Percentiles rank a stretch among this genome's conserved stretches.
Evolutionary conservation across 2,329 filamentous ascomycete species (phyloP).

Genomic region (Emydomyces testavorans): DNA sequence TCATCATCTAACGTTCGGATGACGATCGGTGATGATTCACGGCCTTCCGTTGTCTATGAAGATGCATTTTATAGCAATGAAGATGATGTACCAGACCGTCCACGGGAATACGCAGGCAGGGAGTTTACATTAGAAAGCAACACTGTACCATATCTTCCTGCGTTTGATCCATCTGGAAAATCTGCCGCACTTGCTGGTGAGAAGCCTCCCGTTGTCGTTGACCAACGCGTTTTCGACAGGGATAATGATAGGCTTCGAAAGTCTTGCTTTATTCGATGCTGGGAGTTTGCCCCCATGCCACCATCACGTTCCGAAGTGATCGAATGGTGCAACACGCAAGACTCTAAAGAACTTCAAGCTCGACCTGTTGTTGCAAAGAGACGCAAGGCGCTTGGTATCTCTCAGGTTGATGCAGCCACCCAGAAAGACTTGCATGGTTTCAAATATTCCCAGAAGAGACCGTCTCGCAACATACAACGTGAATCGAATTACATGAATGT

Average conservation of each 20-base stretch:
- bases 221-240: slow-evolving; percentile 43
- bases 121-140: slow-evolving; percentile 69
- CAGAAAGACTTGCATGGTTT: slow-evolving; percentile 71
- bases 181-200: slow-evolving; percentile 47
- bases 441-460: slow-evolving; percentile 69
- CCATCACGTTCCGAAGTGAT: slow-evolving; percentile 60
- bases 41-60: slow-evolving; percentile 65
- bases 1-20: slow-evolving; percentile 38
- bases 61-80: slow-evolving; percentile 78
- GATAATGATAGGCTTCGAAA: slow-evolving; percentile 43
- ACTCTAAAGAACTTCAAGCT: slow-evolving; percentile 20
- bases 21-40: slow-evolving; percentile 45
- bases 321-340: slow-evolving; percentile 49
- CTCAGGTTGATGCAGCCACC: slow-evolving; percentile 81
- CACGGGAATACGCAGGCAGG: slow-evolving; percentile 73
- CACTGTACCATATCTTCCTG: slow-evolving; percentile 65
- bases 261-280: slow-evolving; percentile 53
- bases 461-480: slow-evolving; percentile 64
- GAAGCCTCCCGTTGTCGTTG: slow-evolving; percentile 37
- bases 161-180: slow-evolving; percentile 56
- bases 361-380: background rate
- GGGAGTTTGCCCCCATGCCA: slow-evolving; percentile 64
- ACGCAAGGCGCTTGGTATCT: slow-evolving; percentile 38
- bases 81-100: slow-evolving; percentile 63
- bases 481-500: slow-evolving; percentile 91